Evolutionary conservation across 768 basidiomycete genomes (phyloP), one percentile per base, ranked within the genome.

Genomic region (Kwoniella shandongensis): DNA sequence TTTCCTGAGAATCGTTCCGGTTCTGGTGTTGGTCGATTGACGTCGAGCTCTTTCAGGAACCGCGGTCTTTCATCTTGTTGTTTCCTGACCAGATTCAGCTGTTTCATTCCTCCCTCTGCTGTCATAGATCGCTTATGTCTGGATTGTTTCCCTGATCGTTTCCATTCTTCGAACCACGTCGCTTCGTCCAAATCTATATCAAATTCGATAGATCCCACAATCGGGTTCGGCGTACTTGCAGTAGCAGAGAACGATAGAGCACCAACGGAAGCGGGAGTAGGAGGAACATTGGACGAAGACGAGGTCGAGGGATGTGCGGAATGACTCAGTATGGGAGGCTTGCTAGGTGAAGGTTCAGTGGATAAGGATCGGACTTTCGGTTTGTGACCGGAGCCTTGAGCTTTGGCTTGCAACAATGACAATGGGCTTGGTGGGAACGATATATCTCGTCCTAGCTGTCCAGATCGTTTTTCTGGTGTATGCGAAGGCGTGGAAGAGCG

Each of bases 121-220:
- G 57, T 62, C 8, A 60, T 54, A 4, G 52, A 40, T 38, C 63
- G 29, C 23, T 52, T 48, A 26, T 61, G 64, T 41, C 51, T 45
- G 17, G 41, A 26, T 15, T 61, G 39, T 2, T 52, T 44, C 10
- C 62, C 52, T 22, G 44, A 42, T 27, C 49, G 46, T 20, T 85
- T 58, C 88, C 88, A 94, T 0, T 84, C 78, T 17, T 83, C 78
- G 65, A 85, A 88, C 91, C 91, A 93, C 26, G 83, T 81, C 17
- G 91, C 91, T 59, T 84, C 82, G 32, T 80, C 79, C 44, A 83
- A 58, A 77, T 93, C 91, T 44, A 93, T 82, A 76, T 93, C 91
- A 72, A 93, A 91, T 76, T 93, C 90, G 26, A 94, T 81, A 26
- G 82, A 85, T 4, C 88, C 91, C 41, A 83, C 81, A 54, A 93